These are phyloP conservation scores for Apium graveolens DNA, from an alignment of 129 eudicot species.

Conservation along the genomic window DNA sequence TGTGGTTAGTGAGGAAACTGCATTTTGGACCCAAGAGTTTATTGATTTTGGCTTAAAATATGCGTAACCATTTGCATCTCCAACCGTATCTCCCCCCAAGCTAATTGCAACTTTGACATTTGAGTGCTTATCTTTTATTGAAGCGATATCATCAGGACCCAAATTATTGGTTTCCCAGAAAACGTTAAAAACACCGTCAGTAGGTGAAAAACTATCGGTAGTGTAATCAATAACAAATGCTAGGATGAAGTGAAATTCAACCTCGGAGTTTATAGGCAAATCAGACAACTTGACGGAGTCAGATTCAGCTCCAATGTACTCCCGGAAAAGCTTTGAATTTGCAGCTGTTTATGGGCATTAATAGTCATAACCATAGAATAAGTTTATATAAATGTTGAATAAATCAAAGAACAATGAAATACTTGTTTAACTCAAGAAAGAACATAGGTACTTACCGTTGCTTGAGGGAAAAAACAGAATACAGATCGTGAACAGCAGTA, in stretches of 20 bases:
- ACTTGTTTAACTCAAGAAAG: background rate
- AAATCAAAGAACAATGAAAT: background rate
- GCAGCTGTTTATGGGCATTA: conserved; percentile 17
- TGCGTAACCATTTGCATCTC: conserved; percentile 8
- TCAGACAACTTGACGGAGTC: conserved; percentile 31
- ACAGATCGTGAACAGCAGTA: conserved; percentile 12
- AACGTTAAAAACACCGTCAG: conserved; percentile 40
- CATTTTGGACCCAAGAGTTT: conserved; percentile 51
- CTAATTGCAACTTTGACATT: conserved; percentile 52
- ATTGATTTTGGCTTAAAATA: conserved; percentile 33
- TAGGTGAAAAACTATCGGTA: conserved; percentile 21
- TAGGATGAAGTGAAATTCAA: conserved; percentile 47
- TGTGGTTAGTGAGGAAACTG: conserved; percentile 38
- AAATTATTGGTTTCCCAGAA: conserved; percentile 44
- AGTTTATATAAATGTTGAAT: background rate
- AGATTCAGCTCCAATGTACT: conserved; percentile 45
- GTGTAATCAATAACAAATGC: conserved; percentile 56
- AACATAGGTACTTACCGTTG: conserved; percentile 20
- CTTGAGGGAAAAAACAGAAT: conserved; percentile 16
- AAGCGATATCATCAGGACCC: conserved; percentile 27
- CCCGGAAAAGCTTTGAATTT: conserved; percentile 28
- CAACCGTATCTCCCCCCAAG: conserved; percentile 51
- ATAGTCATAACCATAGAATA: background rate
- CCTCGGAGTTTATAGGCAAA: conserved; percentile 34
- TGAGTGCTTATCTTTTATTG: conserved; percentile 26